A percentile compares a stretch with the other conserved stretches of the same genome.
phyloP scores from a whole-genome alignment of 2,329 filamentous ascomycete genomes.

The Diaporthe amygdali region DNA sequence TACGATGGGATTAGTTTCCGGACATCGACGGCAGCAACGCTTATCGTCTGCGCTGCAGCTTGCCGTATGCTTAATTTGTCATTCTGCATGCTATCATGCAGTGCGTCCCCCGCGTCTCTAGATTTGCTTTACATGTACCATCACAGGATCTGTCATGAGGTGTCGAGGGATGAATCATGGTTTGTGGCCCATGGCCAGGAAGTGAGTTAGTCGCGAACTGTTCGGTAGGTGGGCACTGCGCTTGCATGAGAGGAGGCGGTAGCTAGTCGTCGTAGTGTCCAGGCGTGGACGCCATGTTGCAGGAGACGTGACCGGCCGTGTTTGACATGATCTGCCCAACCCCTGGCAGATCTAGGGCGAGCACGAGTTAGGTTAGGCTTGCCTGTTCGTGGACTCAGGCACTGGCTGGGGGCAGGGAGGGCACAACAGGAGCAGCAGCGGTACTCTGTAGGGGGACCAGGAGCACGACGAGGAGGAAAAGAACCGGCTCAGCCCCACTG shows the following conservation, averaged over 20 bases:
- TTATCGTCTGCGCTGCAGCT: not conserved
- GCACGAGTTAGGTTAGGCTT: not conserved
- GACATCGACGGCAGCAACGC: not conserved
- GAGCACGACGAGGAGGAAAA: not conserved
- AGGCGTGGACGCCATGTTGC: not conserved
- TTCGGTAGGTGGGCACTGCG: not conserved
- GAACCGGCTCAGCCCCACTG: conserved; percentile 1
- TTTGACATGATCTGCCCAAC: conserved; percentile 12
- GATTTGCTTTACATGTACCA: not conserved
- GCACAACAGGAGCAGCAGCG: not conserved
- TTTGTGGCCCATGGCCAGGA: not conserved
- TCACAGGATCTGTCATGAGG: not conserved
- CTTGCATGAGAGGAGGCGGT: not conserved
- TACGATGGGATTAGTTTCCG: conserved; percentile 6
- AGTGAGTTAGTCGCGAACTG: not conserved
- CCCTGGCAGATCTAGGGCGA: not conserved
- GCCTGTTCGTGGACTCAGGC: not conserved
- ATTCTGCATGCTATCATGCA: not conserved
- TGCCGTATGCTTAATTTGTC: not conserved
- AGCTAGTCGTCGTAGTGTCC: not conserved
- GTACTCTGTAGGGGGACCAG: not conserved
- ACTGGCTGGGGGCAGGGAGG: not conserved
- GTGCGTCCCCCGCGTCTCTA: not conserved
- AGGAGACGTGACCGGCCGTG: not conserved
- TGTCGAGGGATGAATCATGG: not conserved